A percentile compares a stretch with the other conserved stretches of the same genome.
Conservation (phyloP, 2,329 filamentous ascomycete species). For the Fusarium sororula region DNA sequence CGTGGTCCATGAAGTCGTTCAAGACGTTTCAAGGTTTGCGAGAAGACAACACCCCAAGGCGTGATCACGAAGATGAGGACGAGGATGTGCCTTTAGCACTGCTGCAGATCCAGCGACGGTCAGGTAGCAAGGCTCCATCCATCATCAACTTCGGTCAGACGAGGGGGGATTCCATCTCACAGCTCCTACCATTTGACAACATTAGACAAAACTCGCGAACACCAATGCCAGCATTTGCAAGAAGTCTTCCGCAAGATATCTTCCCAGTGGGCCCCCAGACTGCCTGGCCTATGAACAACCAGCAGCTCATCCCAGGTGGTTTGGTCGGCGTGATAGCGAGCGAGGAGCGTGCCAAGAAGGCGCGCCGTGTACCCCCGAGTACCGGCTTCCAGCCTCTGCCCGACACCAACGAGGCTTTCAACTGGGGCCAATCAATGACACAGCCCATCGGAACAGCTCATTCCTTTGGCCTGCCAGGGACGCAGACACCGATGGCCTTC, state of each 20-base stretch:
- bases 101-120: neutral
- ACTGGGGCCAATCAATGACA: neutral
- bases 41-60: neutral
- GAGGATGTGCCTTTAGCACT: slow-evolving; percentile 18
- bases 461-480: neutral
- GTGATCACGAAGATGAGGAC: neutral
- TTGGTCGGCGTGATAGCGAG: slow-evolving; percentile 25
- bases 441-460: neutral
- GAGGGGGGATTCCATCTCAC: neutral
- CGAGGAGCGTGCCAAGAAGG: slow-evolving; percentile 21
- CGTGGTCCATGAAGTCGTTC: slow-evolving; percentile 13
- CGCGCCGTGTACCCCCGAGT: slow-evolving; percentile 13
- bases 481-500: neutral
- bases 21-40: neutral
- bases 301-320: slow-evolving; percentile 12
- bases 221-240: slow-evolving; percentile 2
- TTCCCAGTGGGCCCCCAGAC: neutral
- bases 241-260: neutral
- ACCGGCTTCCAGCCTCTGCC: slow-evolving; percentile 21
- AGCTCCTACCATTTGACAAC: neutral
- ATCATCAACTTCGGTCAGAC: neutral
- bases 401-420: slow-evolving; percentile 18
- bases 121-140: neutral
- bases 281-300: slow-evolving; percentile 7
- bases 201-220: neutral